A percentile compares a stretch with the other conserved stretches of the same genome.
Conservation (phyloP, 2,329 filamentous ascomycete species). For the Cladosporium sp. region DNA sequence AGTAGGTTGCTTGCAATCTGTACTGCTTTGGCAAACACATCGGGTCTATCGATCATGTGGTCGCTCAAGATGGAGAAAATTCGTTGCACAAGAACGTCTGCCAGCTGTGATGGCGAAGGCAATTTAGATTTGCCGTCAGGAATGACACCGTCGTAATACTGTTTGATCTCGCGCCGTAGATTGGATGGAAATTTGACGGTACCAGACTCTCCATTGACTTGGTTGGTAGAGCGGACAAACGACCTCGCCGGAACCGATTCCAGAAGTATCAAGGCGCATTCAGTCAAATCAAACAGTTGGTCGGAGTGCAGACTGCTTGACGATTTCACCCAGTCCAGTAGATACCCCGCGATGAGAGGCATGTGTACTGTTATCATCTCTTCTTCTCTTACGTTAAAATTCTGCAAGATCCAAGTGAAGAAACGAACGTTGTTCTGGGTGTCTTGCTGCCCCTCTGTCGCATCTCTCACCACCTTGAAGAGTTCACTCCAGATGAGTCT, state of each 20-base stretch:
- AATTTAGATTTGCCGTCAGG: not conserved
- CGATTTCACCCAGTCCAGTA: slow-evolving; percentile 13
- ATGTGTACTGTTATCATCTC: slow-evolving; percentile 90
- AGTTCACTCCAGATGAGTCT: slow-evolving; percentile 68
- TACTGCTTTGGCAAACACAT: not conserved
- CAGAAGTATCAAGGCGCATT: slow-evolving; percentile 12
- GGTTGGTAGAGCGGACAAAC: not conserved
- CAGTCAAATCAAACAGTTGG: not conserved
- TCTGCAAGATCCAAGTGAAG: slow-evolving; percentile 64
- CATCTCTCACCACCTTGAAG: slow-evolving; percentile 16
- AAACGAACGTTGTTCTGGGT: slow-evolving; percentile 38
- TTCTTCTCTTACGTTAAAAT: slow-evolving; percentile 93
- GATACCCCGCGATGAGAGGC: slow-evolving; percentile 40
- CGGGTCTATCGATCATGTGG: not conserved
- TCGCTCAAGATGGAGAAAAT: not conserved
- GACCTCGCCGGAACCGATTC: slow-evolving; percentile 10
- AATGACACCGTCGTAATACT: not conserved
- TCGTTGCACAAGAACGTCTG: not conserved
- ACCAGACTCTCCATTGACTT: not conserved
- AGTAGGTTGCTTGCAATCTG: not conserved
- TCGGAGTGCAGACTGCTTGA: not conserved
- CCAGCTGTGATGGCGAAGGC: not conserved
- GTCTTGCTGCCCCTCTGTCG: slow-evolving; percentile 1
- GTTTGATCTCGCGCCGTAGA: not conserved
- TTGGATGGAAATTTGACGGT: not conserved